Evolutionary conservation across 2,329 filamentous ascomycete genomes (phyloP).

Genomic region (Dothiorella sarmentorum): DNA sequence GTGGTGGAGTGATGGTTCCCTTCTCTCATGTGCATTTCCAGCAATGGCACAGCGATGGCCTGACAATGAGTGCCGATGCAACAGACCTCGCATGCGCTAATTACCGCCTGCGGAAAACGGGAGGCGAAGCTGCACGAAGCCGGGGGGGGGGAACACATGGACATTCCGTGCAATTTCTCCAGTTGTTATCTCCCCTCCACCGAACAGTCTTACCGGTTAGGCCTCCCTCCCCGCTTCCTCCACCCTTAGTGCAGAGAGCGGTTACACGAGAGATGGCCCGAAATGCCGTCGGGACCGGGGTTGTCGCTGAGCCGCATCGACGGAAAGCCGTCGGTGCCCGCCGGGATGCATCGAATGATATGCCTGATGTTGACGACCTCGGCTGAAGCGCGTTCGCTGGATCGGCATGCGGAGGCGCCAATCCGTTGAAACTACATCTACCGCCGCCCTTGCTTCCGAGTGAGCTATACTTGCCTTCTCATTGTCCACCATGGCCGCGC

Average conservation of each 20-base stretch:
- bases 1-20: not conserved
- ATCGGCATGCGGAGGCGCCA: slow-evolving; percentile 18
- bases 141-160: not conserved
- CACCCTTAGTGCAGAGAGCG: not conserved
- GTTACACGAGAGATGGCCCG: not conserved
- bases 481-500: slow-evolving; percentile 25
- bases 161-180: slow-evolving; percentile 1
- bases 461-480: not conserved
- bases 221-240: slow-evolving; percentile 7
- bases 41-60: not conserved
- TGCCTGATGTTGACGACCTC: slow-evolving; percentile 14
- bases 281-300: not conserved
- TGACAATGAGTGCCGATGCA: not conserved
- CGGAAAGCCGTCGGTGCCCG: slow-evolving; percentile 10
- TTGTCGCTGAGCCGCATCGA: slow-evolving; percentile 16
- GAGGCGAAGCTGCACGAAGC: not conserved
- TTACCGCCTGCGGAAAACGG: not conserved
- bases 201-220: not conserved
- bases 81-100: not conserved
- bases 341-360: slow-evolving; percentile 18
- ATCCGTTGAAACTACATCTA: slow-evolving; percentile 8
- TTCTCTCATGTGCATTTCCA: not conserved
- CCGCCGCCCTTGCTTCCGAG: slow-evolving; percentile 13
- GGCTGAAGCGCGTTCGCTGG: slow-evolving; percentile 6
- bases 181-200: slow-evolving; percentile 2